These are phyloP conservation scores for Rhizomucor pusillus DNA, from an alignment of 371 early-diverging fungal species.

Conservation along the genomic window DNA sequence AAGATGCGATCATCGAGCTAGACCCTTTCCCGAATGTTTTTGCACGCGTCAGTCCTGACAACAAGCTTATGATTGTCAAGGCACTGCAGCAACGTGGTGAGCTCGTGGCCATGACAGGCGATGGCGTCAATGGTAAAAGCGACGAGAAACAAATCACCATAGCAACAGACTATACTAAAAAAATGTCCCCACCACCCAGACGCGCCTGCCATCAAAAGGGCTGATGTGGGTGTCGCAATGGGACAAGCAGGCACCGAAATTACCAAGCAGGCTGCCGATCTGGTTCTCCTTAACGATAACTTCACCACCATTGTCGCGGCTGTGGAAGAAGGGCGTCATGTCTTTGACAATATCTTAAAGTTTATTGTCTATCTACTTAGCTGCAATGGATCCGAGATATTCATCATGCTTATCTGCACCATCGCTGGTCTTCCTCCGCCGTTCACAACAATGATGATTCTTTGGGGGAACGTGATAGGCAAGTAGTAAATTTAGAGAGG, in stretches of 20 bases:
- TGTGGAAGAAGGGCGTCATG: constrained; percentile 77
- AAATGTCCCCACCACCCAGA: constrained; percentile 55
- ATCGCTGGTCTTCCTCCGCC: constrained; percentile 43
- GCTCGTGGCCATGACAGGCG: constrained; percentile 81
- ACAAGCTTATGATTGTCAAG: constrained; percentile 93
- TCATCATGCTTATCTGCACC: constrained; percentile 55
- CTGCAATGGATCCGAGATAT: constrained; percentile 78
- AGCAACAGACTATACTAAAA: too few relatives aligned
- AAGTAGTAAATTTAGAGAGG: constrained; percentile 31
- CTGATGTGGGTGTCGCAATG: constrained; percentile 93
- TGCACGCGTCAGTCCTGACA: constrained; percentile 94
- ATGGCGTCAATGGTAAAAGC: constrained; percentile 70
- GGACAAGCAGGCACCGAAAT: constrained; percentile 86
- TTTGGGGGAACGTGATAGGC: constrained; percentile 46
- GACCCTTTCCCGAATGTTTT: constrained; percentile 89
- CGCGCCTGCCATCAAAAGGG: constrained; percentile 88
- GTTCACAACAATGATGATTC: constrained; percentile 50
- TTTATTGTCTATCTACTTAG: constrained; percentile 84
- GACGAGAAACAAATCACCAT: too few relatives aligned
- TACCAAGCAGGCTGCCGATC: constrained; percentile 86
- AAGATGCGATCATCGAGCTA: constrained; percentile 76
- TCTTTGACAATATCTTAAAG: constrained; percentile 88
- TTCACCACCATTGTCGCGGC: constrained; percentile 80
- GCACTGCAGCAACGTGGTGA: constrained; percentile 83
- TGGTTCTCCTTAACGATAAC: constrained; percentile 83